Base-by-base conservation (phyloP, 2,329 filamentous ascomycete species). In the Didymella pomorum region DNA sequence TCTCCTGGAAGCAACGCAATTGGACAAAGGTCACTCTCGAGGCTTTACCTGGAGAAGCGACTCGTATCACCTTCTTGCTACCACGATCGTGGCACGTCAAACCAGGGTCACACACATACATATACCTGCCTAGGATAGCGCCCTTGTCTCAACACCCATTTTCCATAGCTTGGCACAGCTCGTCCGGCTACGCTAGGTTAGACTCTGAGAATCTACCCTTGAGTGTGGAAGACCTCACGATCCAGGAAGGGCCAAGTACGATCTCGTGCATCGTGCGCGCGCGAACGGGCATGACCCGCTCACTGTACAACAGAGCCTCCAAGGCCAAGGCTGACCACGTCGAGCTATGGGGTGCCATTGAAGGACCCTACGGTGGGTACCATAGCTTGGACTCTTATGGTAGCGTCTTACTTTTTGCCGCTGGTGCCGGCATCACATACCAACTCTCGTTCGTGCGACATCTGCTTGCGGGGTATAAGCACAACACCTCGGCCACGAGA, bases 371-470 rank as follows among this genome's bases (percentile, higher is more conserved):
- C 70, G 78, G 88, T 21, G 88, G 91, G 70, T 41, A 61, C 20
- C 89, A 95, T 76, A 88, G 86, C 48, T 87, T 97, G 62, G 88
- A 92, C 76, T 96, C 92, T 4, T 97, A 97, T 76, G 93, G 94
- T 23, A 93, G 94, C 33, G 87, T 88, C 26, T 84, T 97, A 47
- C 88, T 98, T 58, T 92, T 97, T 69, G 93, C 93, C 3, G 93
- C 92, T 50, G 91, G 93, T 42, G 92, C 93, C 2, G 94, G 94
- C 56, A 97, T 98, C 76, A 96, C 93, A 0, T 93, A 97, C 75
- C 92, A 96, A 73, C 85, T 97, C 20, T 90, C 92, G 11, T 96
- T 95, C 75, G 83, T 97, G 7, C 88, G 86, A 53, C 88, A 93
- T 49, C 70, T 81, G 10, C 77, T 81, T 14, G 67, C 67, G 4